These are phyloP conservation scores for Asparagopsis taxiformis DNA, from an alignment of 31 red algal genomes.

Conservation along the genomic window DNA sequence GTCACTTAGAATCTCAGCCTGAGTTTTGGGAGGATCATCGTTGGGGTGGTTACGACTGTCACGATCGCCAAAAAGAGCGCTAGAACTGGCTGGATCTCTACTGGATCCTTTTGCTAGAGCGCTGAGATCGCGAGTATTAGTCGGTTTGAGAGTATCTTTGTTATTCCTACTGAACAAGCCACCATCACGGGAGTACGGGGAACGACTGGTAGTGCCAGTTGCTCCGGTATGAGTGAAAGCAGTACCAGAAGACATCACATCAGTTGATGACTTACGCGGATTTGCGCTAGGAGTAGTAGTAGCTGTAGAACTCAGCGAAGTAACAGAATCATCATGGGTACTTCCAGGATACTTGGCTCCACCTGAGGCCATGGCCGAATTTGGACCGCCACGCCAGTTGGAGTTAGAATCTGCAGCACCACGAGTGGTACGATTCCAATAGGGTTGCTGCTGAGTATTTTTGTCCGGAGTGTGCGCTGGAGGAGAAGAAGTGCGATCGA, in stretches of 20 bases:
- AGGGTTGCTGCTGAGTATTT: slow-evolving; percentile 18
- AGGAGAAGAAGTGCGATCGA: slow-evolving; percentile 47
- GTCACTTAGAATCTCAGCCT: slow-evolving; percentile 22
- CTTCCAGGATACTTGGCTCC: no score
- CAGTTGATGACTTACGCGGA: slow-evolving; percentile 19
- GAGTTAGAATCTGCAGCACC: slow-evolving; percentile 54
- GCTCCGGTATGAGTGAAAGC: no score
- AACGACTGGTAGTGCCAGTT: slow-evolving; percentile 18
- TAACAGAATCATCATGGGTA: no score
- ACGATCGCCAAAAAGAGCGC: slow-evolving; percentile 19
- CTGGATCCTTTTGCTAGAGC: slow-evolving; percentile 62
- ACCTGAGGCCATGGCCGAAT: not conserved
- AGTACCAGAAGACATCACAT: no score
- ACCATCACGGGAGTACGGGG: slow-evolving; percentile 34
- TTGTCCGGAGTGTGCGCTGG: slow-evolving; percentile 42
- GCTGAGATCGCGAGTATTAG: slow-evolving; percentile 64
- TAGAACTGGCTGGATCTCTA: slow-evolving; percentile 38
- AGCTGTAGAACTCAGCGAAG: no score
- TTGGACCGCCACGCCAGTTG: slow-evolving; percentile 65
- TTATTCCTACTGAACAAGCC: slow-evolving; percentile 35
- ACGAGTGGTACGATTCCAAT: slow-evolving; percentile 51
- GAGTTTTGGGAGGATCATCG: slow-evolving; percentile 16
- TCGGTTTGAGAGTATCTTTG: slow-evolving; percentile 59
- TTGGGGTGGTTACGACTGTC: slow-evolving; percentile 9
- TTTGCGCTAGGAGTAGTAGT: no score